Evolutionary conservation across 352 stramenopile species (phyloP).

Genomic region (Pythium rhizo-oryzae): DNA sequence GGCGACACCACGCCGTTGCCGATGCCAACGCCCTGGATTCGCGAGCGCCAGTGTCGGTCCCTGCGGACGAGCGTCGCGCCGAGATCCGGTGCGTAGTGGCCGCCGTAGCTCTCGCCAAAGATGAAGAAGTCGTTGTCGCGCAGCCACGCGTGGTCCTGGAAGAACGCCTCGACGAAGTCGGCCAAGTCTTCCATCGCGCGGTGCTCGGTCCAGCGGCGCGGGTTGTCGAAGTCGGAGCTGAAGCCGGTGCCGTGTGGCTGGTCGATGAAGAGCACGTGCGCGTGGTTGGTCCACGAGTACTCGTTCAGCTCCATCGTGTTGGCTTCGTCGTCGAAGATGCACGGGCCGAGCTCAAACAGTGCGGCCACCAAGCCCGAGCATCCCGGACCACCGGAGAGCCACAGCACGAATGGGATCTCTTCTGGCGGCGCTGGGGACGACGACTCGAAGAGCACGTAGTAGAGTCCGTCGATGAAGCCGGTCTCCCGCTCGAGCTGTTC

Average conservation of each 20-base stretch:
- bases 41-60: constrained; percentile 31
- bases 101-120: constrained; percentile 95
- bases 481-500: constrained; percentile 62
- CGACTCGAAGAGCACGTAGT: constrained; percentile 79
- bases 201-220: constrained; percentile 44
- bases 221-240: constrained; percentile 28
- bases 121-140: constrained; percentile 86
- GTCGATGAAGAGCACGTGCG: constrained; percentile 97
- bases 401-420: constrained; percentile 91
- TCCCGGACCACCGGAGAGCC: constrained; percentile 96
- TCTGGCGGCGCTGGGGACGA: constrained; percentile 15
- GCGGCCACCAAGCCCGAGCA: constrained; percentile 94
- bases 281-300: constrained; percentile 94
- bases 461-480: constrained; percentile 63
- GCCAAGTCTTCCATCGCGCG: constrained; percentile 49
- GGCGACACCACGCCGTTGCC: constrained; percentile 79
- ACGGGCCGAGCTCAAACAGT: constrained; percentile 97
- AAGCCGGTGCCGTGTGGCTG: constrained; percentile 90
- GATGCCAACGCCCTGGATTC: constrained; percentile 85
- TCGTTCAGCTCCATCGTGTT: constrained; percentile 81
- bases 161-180: constrained; percentile 65
- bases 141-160: constrained; percentile 41
- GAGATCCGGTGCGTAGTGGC: constrained; percentile 95
- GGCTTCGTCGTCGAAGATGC: constrained; percentile 76
- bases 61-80: constrained; percentile 67